Evolutionary conservation across 345 rosid species (phyloP).

Genomic region (Brassica napus): Da-Ae NC_063451.1:43332501-43333000

Average conservation of each 20-base stretch:
- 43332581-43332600: too few species aligned
- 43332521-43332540: too few species aligned
- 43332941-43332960: neutral
- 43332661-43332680: too few species aligned
- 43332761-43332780: neutral
- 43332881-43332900: neutral
- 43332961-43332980: neutral
- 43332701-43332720: too few species aligned
- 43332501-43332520: too few species aligned
- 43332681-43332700: too few species aligned
- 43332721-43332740: too few species aligned
- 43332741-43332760: neutral
- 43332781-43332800: neutral
- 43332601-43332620: too few species aligned
- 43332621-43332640: too few species aligned
- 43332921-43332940: slow-evolving; percentile 2
- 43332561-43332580: too few species aligned
- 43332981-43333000: slow-evolving; percentile 7
- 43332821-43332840: neutral
- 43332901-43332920: slow-evolving; percentile 7
- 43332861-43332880: neutral
- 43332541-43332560: too few species aligned
- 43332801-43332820: neutral
- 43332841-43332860: neutral
- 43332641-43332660: too few species aligned